Evolutionary conservation across 108 stramenopile genomes (phyloP).

Genomic region (Fistulifera solaris): DNA sequence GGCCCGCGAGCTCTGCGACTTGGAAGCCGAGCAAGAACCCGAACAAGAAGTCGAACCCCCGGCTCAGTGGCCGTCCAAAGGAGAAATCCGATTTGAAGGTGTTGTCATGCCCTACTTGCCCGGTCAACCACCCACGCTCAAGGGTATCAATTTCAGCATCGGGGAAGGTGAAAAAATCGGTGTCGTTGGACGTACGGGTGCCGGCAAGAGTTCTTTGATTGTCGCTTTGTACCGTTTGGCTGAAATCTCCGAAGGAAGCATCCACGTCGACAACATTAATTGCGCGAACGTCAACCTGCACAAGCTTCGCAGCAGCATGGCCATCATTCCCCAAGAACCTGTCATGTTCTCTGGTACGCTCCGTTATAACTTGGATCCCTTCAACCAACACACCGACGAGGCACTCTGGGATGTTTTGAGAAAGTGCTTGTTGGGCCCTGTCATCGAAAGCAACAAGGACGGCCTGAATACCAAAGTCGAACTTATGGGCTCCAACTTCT

Average conservation of each 20-base stretch:
- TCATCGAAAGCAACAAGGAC: background rate
- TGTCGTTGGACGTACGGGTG: constrained; percentile 76
- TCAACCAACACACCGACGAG: constrained; percentile 50
- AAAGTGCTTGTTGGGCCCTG: no score
- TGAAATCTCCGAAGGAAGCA: constrained; percentile 31
- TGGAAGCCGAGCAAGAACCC: no score
- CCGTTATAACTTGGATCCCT: constrained; percentile 90
- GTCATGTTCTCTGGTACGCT: constrained; percentile 89
- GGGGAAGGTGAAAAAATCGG: constrained; percentile 71
- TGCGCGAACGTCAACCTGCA: constrained; percentile 53
- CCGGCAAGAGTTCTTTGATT: constrained; percentile 70
- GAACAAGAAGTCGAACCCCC: no score
- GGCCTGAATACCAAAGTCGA: constrained; percentile 59
- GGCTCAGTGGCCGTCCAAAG: constrained; percentile 59
- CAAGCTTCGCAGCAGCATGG: constrained; percentile 63
- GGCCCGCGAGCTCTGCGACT: no score
- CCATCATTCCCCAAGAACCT: constrained; percentile 95
- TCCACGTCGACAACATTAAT: constrained; percentile 88
- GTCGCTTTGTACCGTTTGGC: constrained; percentile 70
- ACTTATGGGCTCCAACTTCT: constrained; percentile 87
- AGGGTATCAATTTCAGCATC: constrained; percentile 64
- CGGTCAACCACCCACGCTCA: constrained; percentile 80
- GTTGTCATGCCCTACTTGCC: constrained; percentile 70
- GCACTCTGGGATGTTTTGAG: no score
- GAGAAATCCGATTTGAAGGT: constrained; percentile 58